Conservation (phyloP, 257 asterid genomes). For the Forsythia suspensa region DNA sequence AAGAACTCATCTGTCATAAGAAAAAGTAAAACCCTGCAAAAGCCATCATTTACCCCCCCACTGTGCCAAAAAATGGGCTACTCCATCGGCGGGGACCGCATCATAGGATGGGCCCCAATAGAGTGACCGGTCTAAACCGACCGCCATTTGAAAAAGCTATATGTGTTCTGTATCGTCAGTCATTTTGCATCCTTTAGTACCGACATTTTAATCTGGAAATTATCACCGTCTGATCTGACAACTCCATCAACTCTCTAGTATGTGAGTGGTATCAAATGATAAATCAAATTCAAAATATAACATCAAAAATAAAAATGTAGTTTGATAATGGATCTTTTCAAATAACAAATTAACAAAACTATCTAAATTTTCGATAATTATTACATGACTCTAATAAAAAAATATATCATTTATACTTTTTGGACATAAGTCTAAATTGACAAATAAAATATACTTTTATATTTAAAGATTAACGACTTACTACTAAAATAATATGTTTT, state of each 20-base stretch:
- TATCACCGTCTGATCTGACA: conserved; percentile 11
- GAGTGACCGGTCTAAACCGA: not conserved
- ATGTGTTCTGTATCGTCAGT: not conserved
- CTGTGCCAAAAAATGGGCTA: not conserved
- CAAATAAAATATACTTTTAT: too few species aligned
- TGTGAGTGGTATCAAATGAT: too few species aligned
- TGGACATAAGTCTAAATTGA: too few species aligned
- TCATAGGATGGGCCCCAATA: not conserved
- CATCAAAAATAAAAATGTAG: too few species aligned
- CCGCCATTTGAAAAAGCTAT: conserved; percentile 7
- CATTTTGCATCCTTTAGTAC: conserved; percentile 16
- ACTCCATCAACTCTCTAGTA: not conserved
- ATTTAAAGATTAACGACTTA: too few species aligned
- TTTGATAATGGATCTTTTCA: too few species aligned
- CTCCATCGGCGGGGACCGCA: conserved; percentile 3
- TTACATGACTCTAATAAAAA: too few species aligned
- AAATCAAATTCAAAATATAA: too few species aligned
- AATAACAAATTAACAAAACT: too few species aligned
- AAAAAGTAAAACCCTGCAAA: not conserved
- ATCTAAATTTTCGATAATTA: too few species aligned
- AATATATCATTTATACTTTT: too few species aligned
- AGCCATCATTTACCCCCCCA: not conserved
- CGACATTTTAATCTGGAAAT: conserved; percentile 6
- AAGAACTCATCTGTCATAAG: not conserved
- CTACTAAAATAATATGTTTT: too few species aligned